Evolutionary conservation across 129 eudicot species (phyloP).

Genomic region (Flaveria bidentis): DNA sequence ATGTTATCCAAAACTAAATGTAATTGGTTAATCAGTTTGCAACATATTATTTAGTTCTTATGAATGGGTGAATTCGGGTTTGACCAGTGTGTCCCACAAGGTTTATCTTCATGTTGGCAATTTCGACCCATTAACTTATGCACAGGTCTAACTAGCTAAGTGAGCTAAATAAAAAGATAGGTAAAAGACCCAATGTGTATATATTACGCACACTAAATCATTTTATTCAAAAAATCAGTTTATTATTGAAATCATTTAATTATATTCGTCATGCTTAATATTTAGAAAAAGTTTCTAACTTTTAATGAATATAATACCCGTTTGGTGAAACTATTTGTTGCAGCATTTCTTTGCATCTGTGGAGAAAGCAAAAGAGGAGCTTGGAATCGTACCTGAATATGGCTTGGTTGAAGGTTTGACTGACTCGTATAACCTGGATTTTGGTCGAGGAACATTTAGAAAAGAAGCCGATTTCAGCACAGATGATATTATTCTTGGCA

Average conservation of each 20-base stretch:
- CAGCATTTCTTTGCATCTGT: conserved; percentile 99
- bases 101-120: background rate
- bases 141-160: background rate
- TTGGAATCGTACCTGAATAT: conserved; percentile 77
- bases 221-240: background rate
- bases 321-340: conserved; percentile 21
- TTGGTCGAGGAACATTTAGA: conserved; percentile 85
- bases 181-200: conserved; percentile 6
- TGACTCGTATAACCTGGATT: conserved; percentile 82
- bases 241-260: background rate
- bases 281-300: background rate
- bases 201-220: background rate
- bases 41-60: background rate
- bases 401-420: conserved; percentile 77
- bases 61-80: conserved; percentile 1
- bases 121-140: background rate
- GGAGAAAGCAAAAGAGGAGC: conserved; percentile 84
- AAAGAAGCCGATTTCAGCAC: conserved; percentile 87
- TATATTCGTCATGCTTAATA: background rate
- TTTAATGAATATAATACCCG: background rate
- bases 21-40: background rate
- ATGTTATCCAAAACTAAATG: too few species aligned
- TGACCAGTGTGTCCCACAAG: background rate
- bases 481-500: conserved; percentile 85
- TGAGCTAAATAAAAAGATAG: background rate